phyloP scores from a whole-genome alignment of 2,329 filamentous ascomycete species.

The Alternaria brassicicola region DNA sequence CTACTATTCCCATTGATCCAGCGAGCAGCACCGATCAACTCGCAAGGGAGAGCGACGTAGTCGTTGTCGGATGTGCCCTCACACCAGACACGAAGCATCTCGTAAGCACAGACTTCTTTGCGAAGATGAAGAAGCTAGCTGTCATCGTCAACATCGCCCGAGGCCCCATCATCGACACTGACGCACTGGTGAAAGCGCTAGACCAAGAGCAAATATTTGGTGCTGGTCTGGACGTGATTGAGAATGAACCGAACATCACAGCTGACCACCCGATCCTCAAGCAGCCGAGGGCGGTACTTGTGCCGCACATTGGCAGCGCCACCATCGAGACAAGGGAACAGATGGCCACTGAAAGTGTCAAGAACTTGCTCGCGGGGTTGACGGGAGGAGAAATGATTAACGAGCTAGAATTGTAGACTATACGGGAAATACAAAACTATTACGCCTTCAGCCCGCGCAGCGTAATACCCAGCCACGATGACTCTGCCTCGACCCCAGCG shows the following conservation, averaged over 20 bases:
- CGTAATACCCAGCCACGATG: not conserved
- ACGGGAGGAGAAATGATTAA: constrained; percentile 37
- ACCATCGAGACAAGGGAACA: constrained; percentile 63
- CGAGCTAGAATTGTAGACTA: constrained; percentile 29
- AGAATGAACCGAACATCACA: constrained; percentile 59
- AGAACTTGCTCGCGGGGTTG: constrained; percentile 55
- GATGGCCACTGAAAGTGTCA: constrained; percentile 63
- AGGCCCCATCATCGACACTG: constrained; percentile 62
- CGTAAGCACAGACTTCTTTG: constrained; percentile 46
- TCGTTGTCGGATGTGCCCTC: constrained; percentile 38
- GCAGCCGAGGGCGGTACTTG: constrained; percentile 57
- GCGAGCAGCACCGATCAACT: constrained; percentile 29
- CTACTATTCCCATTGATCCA: constrained; percentile 27
- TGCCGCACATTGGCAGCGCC: constrained; percentile 65
- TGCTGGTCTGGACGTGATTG: constrained; percentile 62
- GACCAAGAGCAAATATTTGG: constrained; percentile 58
- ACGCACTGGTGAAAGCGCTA: constrained; percentile 58
- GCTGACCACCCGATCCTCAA: constrained; percentile 56
- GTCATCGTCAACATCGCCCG: constrained; percentile 64
- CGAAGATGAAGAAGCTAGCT: constrained; percentile 58
- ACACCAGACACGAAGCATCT: constrained; percentile 38
- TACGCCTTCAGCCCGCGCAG: not conserved
- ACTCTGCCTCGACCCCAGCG: not conserved
- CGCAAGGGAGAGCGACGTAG: constrained; percentile 38
- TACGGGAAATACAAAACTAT: too few relatives aligned